A percentile compares a stretch with the other conserved stretches of the same genome.
phyloP scores from a whole-genome alignment of 192 early-diverging fungal genomes.

The Entomortierella parvispora region DNA sequence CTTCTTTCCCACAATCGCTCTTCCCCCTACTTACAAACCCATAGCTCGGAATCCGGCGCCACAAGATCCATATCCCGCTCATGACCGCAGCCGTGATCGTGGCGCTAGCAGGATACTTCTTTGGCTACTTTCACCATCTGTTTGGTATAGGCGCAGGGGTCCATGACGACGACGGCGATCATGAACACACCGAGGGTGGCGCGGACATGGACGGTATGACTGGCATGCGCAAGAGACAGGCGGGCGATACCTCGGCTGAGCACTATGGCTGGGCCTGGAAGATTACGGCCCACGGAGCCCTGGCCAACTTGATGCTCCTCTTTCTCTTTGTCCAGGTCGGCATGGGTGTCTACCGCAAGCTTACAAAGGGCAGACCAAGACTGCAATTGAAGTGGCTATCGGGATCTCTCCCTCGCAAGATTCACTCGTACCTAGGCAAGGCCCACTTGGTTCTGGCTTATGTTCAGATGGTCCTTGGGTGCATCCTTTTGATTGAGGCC shows the following conservation, averaged over 20 bases:
- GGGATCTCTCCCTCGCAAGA: conserved; percentile 6
- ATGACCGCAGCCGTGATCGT: conserved; percentile 23
- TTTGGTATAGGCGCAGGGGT: conserved; percentile 25
- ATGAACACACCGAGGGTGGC: not conserved
- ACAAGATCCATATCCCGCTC: conserved; percentile 41
- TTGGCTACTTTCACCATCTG: conserved; percentile 45
- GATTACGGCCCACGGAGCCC: conserved; percentile 36
- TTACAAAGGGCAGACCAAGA: conserved; percentile 25
- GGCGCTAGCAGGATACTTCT: conserved; percentile 38
- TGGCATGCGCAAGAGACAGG: conserved; percentile 21
- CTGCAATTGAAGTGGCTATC: conserved; percentile 26
- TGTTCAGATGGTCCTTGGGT: conserved; percentile 46
- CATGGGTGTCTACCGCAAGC: conserved; percentile 44
- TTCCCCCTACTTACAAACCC: not conserved
- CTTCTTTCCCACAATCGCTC: not conserved
- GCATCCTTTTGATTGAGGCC: conserved; percentile 29
- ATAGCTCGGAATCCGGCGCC: conserved; percentile 42
- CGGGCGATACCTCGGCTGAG: conserved; percentile 38
- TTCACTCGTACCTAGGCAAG: conserved; percentile 48
- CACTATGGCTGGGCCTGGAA: conserved; percentile 37
- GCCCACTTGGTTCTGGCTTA: conserved; percentile 35
- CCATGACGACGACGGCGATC: conserved; percentile 5
- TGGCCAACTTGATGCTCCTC: conserved; percentile 36
- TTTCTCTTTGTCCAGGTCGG: conserved; percentile 42
- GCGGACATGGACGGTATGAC: conserved; percentile 13